Evolutionary conservation across 2,329 filamentous ascomycete genomes (phyloP), one percentile per base, ranked within the genome.

Genomic region (Aspergillus texensis): DNA sequence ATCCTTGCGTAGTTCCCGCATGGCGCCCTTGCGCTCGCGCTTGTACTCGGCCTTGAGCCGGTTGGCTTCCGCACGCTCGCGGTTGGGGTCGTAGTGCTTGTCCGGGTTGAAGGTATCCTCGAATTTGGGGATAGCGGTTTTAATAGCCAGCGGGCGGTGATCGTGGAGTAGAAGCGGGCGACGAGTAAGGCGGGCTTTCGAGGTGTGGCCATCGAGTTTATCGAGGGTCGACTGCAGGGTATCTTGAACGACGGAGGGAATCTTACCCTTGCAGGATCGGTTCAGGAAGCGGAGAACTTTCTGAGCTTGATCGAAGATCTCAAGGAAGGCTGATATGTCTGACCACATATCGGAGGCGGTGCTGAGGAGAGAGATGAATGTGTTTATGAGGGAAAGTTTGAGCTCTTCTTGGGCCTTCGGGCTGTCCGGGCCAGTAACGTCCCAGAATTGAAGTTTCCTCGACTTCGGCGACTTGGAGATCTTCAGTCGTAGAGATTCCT

Each of bases 71-170:
- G 92, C 90, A 39, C 95, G 91, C 79, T 97, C 93, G 70, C 89
- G 90, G 79, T 99, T 91, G 0, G 93, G 93, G 75, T 99, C 96
- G 86, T 99, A 98, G 85, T 98, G 95, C 81, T 93, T 94, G 82
- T 91, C 88, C 3, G 95, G 95, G 78, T 96, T 95, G 86, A 93
- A 99, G 62, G 87, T 86, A 76, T 97, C 94, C 81, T 98, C 95
- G 81, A 98, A 99, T 79, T 96, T 97, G 79, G 95, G 95, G 54
- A 97, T 88, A 63, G 87, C 89, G 9, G 88, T 89, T 78, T 94
- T 94, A 82, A 98, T 96, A 26, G 95, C 90, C 3, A 96, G 85
- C 0, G 94, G 93, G 0, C 86, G 86, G 83, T 99, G 95, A 79
- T 95, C 86, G 81, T 99, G 95, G 3, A 99, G 87, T 72, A 93